Evolutionary conservation across 192 early-diverging fungal species (phyloP).

Genomic region (Backusella liffmaniae): DNA sequence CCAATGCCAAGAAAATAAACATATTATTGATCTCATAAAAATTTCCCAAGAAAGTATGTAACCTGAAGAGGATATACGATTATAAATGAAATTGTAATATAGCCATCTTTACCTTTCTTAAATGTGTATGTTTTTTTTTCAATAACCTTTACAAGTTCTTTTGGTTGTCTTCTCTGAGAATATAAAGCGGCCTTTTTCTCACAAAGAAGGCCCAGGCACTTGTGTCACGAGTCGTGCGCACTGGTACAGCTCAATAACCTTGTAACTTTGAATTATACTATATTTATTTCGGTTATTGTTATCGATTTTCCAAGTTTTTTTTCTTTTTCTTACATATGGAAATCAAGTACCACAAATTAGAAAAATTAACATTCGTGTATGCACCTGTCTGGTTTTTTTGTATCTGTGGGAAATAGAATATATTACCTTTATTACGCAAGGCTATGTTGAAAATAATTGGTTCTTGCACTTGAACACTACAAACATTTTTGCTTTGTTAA

Average conservation of each 20-base stretch:
- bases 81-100: background rate
- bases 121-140: background rate
- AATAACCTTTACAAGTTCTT: background rate
- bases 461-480: background rate
- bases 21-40: background rate
- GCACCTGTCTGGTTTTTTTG: background rate
- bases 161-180: background rate
- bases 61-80: background rate
- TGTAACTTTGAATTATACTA: background rate
- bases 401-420: background rate
- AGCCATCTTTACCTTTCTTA: background rate
- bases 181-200: background rate
- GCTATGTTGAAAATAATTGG: background rate
- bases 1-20: background rate
- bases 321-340: background rate
- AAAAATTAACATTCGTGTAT: slow-evolving; percentile 1
- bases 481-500: background rate
- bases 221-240: background rate
- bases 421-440: background rate
- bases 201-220: background rate
- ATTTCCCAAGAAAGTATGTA: background rate
- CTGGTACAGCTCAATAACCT: background rate
- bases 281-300: background rate
- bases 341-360: background rate
- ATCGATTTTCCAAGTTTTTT: background rate